Evolutionary conservation across 2,329 filamentous ascomycete genomes (phyloP).

Genomic region (Penicillium olsonii): DNA sequence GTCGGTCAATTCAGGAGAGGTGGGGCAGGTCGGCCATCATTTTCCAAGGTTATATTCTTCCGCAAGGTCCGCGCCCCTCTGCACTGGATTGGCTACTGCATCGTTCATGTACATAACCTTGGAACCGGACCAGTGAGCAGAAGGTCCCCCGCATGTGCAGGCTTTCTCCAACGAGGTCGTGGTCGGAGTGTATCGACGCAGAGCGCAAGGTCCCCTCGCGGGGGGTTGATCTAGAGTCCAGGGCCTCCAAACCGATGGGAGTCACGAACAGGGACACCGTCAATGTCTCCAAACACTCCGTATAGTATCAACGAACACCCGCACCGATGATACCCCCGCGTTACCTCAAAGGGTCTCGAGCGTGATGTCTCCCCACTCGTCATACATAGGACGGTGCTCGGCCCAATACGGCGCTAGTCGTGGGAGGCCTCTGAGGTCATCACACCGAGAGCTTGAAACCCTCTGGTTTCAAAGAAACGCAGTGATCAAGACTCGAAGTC

Average conservation of each 20-base stretch:
- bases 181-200: neutral
- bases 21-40: constrained; percentile 15
- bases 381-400: constrained; percentile 11
- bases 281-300: constrained; percentile 16
- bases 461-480: constrained; percentile 4
- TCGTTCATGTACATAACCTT: constrained; percentile 4
- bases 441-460: neutral
- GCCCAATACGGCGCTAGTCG: neutral
- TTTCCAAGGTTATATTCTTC: constrained; percentile 20
- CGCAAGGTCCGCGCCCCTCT: constrained; percentile 17
- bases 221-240: neutral
- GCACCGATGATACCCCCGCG: constrained; percentile 4
- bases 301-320: constrained; percentile 8
- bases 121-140: constrained; percentile 8
- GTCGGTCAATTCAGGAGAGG: constrained; percentile 28
- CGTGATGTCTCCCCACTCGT: constrained; percentile 11
- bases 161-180: neutral
- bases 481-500: neutral
- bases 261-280: neutral
- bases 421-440: neutral
- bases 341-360: constrained; percentile 16
- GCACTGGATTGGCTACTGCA: constrained; percentile 4
- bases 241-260: neutral
- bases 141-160: constrained; percentile 3
- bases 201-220: neutral